Conservation (phyloP, 164 flowering plant species). For the Vitis rupestris region DNA sequence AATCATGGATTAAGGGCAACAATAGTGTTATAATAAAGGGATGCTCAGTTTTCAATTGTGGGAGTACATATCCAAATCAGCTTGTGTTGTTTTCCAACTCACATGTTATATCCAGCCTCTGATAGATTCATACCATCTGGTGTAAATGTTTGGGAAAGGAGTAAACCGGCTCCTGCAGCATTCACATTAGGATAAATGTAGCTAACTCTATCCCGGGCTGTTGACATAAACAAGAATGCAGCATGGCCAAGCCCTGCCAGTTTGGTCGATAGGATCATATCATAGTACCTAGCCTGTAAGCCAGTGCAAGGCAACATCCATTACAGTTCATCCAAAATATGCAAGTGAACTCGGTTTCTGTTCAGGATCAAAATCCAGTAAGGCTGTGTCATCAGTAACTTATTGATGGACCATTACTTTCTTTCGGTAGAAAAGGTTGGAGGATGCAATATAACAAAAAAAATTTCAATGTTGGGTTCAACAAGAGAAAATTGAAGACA, state of each 20-base stretch:
- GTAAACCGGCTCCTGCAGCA: conserved; percentile 85
- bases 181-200: conserved; percentile 88
- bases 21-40: too few species aligned
- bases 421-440: too few species aligned
- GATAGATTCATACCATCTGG: conserved; percentile 62
- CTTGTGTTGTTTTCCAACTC: conserved; percentile 9
- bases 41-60: neutral
- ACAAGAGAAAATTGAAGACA: too few species aligned
- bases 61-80: neutral
- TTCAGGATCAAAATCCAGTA: too few species aligned
- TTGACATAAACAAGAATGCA: conserved; percentile 74
- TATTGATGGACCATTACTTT: too few species aligned
- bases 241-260: conserved; percentile 88
- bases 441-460: too few species aligned
- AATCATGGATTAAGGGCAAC: too few species aligned
- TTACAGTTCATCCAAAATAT: conserved; percentile 1
- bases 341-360: neutral
- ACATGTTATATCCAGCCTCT: conserved; percentile 71
- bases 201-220: conserved; percentile 80
- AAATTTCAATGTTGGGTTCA: too few species aligned
- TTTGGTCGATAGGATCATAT: conserved; percentile 80
- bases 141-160: conserved; percentile 68
- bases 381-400: too few species aligned
- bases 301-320: conserved; percentile 6
- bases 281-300: conserved; percentile 80